Conservation (phyloP, 176 grass and related monocot genomes). For the Oryza punctata region DNA sequence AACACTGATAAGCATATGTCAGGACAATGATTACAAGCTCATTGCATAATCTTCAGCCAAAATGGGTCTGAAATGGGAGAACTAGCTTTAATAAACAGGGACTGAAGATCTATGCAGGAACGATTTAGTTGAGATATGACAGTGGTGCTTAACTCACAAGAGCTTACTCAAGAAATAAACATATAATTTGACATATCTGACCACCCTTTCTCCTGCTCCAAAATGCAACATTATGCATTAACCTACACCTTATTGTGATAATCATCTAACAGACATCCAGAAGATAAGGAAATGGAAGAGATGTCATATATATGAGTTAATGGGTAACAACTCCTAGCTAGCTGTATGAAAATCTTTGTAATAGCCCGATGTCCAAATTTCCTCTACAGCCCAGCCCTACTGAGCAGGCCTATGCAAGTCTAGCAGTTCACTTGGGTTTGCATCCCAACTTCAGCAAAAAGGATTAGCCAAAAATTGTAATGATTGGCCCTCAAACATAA, state of each 20-base stretch:
- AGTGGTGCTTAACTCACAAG: conserved; percentile 5
- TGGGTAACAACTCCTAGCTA: conserved; percentile 8
- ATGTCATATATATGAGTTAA: not conserved
- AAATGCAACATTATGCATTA: conserved; percentile 34
- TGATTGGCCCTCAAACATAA: not conserved
- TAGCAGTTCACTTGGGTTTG: not conserved
- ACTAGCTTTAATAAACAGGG: not conserved
- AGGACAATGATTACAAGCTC: not conserved
- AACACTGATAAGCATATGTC: conserved; percentile 3
- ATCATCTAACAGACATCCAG: conserved; percentile 22
- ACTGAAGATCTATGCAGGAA: not conserved
- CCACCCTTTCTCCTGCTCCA: conserved; percentile 17
- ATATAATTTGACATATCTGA: conserved; percentile 19
- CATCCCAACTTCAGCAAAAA: not conserved
- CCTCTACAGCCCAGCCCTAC: not conserved
- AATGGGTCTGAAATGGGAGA: conserved; percentile 21
- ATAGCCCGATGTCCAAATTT: not conserved
- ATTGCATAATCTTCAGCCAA: conserved; percentile 21
- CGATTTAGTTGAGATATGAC: conserved; percentile 4
- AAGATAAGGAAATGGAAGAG: not conserved
- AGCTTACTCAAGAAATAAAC: conserved; percentile 26
- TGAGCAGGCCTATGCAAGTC: not conserved
- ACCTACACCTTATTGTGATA: conserved; percentile 4
- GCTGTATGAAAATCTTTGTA: not conserved
- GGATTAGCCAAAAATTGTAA: not conserved